Evolutionary conservation across 345 rosid genomes (phyloP), one percentile per base, ranked within the genome.

Genomic region (Gossypium rotundifolium): DNA sequence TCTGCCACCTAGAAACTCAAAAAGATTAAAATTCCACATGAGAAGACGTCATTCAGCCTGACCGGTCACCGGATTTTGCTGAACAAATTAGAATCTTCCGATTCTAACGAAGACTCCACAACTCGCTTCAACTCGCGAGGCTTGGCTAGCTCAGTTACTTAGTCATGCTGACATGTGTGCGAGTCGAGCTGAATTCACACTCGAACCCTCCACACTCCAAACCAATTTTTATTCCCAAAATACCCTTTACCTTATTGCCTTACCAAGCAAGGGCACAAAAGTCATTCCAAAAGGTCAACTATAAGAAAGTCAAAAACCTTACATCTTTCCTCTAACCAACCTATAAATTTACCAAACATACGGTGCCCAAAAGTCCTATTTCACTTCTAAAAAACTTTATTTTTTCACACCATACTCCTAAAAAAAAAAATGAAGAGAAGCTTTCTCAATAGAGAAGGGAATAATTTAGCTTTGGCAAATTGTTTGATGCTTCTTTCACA

Each of bases 401-500:
- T 53, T 27, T 73, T 62, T 44, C 64, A 48, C 13, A 74, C 61
- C 77, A 84, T 12, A 23, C 38, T 38, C 70, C n/a, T 9, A n/a
- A 20, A 65, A 11, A 65, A 65, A 20, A 65, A 12, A 1, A 67
- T 87, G 90, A 89, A 87, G 85, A 75, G 94, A 85, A 71, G 80
- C 10, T 81, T 75, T 74, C 38, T 67, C 48, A 69, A 77, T 9
- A 60, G 64, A 25, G 63, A 45, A 2, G 46, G 66, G 23, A 61
- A 55, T 1, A 72, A 62, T 13, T 7, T 85, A 11, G 53, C 86
- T 53, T 84, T 87, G 89, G 90, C 91, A 4, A 82, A 78, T 33
- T 89, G 90, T 76, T 73, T 89, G 85, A 79, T 86, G 85, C 45
- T 88, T 8, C 77, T 87, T 18, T 81, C 93, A 0, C 85, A 76